Percentiles rank a stretch among this genome's conserved stretches.
Evolutionary conservation across 306 rosid species (phyloP).

Genomic region (Casuarina glauca): DNA sequence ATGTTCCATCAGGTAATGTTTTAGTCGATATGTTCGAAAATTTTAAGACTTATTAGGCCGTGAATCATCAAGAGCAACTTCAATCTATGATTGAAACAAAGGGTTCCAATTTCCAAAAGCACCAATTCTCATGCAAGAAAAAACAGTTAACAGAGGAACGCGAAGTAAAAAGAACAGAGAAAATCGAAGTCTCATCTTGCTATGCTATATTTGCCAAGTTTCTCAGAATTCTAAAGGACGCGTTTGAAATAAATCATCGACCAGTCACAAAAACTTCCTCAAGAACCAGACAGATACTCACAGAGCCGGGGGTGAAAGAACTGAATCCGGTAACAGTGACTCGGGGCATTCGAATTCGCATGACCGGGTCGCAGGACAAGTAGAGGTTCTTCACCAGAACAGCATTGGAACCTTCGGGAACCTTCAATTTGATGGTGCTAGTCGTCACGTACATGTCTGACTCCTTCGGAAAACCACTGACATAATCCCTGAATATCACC

Average conservation of each 20-base stretch:
- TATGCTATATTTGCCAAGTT: neutral
- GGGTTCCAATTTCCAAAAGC: no score
- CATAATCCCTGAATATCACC: conserved; percentile 30
- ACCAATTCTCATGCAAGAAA: no score
- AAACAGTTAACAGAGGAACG: neutral
- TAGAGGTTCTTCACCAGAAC: conserved; percentile 59
- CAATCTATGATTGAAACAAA: no score
- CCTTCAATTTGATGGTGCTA: conserved; percentile 33
- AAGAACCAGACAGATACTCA: conserved; percentile 10
- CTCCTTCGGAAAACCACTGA: conserved; percentile 43
- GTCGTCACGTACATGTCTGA: conserved; percentile 37
- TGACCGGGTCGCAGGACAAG: conserved; percentile 55
- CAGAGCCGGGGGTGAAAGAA: conserved; percentile 45
- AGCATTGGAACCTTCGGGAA: conserved; percentile 34
- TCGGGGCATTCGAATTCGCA: conserved; percentile 36
- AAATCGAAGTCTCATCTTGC: neutral
- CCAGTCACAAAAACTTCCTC: no score
- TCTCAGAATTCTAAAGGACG: neutral
- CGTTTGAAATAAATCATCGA: neutral
- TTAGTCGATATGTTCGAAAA: no score
- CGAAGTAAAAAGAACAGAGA: no score
- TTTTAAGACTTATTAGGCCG: no score
- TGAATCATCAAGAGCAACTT: no score
- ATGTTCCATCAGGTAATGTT: no score
- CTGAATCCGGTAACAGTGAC: neutral